A percentile compares a stretch with the other conserved stretches of the same genome.
Evolutionary conservation across 108 stramenopile species (phyloP).

Genomic region (Nitzschia sp.): DNA sequence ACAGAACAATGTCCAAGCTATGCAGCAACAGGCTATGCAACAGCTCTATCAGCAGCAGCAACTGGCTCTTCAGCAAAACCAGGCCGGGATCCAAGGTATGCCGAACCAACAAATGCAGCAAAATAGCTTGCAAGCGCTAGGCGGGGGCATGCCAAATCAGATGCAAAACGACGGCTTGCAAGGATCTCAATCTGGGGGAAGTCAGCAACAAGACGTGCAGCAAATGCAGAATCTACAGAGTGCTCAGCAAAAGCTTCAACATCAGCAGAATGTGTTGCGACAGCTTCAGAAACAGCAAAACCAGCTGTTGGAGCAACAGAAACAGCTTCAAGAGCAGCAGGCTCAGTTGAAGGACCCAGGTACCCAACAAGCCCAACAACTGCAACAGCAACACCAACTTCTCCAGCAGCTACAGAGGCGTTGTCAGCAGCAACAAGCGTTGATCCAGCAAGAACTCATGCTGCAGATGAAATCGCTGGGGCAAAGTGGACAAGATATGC

Average conservation of each 20-base stretch:
- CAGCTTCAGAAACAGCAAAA: slow-evolving; percentile 48
- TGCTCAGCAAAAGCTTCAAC: slow-evolving; percentile 40
- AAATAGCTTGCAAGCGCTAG: not conserved
- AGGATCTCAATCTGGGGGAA: slow-evolving; percentile 4
- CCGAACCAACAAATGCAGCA: not conserved
- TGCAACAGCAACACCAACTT: slow-evolving; percentile 58
- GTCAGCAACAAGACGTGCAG: slow-evolving; percentile 10
- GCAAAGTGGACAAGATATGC: slow-evolving; percentile 15
- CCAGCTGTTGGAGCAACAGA: slow-evolving; percentile 46
- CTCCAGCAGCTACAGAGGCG: slow-evolving; percentile 51
- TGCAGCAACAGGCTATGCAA: slow-evolving; percentile 30
- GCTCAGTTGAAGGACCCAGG: slow-evolving; percentile 29
- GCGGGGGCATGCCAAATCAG: not conserved
- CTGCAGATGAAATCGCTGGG: slow-evolving; percentile 21
- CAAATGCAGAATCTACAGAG: slow-evolving; percentile 29
- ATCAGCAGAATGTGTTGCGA: slow-evolving; percentile 46
- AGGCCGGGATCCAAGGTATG: slow-evolving; percentile 14
- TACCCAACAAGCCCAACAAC: slow-evolving; percentile 50
- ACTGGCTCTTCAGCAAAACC: slow-evolving; percentile 30
- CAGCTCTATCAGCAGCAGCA: slow-evolving; percentile 28
- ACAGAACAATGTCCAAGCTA: slow-evolving; percentile 18
- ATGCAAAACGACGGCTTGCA: slow-evolving; percentile 10
- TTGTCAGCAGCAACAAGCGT: slow-evolving; percentile 61
- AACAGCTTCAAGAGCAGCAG: slow-evolving; percentile 55
- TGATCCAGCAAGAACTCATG: slow-evolving; percentile 53